Evolutionary conservation across 2,329 filamentous ascomycete species (phyloP).

Genomic region (Neonectria sp.): DNA sequence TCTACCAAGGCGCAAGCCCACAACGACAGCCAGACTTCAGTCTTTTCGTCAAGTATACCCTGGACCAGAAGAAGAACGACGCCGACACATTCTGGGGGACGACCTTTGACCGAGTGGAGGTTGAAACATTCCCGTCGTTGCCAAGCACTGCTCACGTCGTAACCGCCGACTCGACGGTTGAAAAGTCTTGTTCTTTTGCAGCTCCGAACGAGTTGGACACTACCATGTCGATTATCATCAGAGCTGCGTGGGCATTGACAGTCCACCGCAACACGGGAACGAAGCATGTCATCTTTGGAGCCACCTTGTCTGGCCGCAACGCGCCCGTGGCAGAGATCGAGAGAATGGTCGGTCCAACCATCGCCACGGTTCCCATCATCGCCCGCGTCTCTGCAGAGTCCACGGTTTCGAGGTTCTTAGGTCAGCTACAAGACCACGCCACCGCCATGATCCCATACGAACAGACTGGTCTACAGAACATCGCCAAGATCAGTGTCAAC

Average conservation of each 20-base stretch:
- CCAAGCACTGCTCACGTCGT: too few relatives aligned
- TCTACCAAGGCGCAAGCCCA: background rate
- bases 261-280: background rate
- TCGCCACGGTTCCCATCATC: background rate
- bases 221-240: background rate
- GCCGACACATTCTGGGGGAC: too few relatives aligned
- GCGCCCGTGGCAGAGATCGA: background rate
- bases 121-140: too few relatives aligned
- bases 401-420: background rate
- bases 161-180: background rate
- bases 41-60: too few relatives aligned
- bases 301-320: background rate
- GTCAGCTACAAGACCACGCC: background rate
- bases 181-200: background rate
- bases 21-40: background rate
- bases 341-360: background rate
- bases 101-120: too few relatives aligned
- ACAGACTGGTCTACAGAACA: conserved; percentile 6
- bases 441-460: conserved; percentile 2
- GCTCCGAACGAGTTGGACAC: background rate
- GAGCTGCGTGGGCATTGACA: background rate
- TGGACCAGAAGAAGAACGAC: too few relatives aligned
- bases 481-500: conserved; percentile 7
- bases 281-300: background rate
- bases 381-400: background rate